Base-by-base conservation (phyloP, 2,329 filamentous ascomycete genomes). In the Zymoseptoria pseudotritici region DNA sequence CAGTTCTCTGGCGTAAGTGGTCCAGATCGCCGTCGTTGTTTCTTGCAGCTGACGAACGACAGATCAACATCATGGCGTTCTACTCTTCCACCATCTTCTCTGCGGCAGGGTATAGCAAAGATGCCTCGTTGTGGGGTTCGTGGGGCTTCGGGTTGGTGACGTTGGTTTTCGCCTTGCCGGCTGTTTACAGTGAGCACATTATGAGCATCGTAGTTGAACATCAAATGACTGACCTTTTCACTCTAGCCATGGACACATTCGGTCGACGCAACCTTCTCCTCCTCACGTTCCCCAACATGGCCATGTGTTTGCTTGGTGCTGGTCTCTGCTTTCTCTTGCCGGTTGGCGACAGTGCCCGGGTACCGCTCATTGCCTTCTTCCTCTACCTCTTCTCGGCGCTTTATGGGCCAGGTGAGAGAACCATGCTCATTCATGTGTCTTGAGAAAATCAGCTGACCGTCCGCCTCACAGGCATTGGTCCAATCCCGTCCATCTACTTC, bases 101-200 rank as follows among this genome's bases (percentile, higher is more conserved):
- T 3, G 55, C 71, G 20, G 71, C 71, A 8, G 71, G 71, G 3
- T 76, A 74, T 20, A 55, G 69, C 66, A n/a, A 66, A 76, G 64
- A 78, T 76, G 65, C 77, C 74, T 65, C 77, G 5, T 71, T 86
- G n/a, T 72, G 84, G 19, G 82, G 80, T 0, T 83, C 82, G 0
- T 81, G 80, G 66, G 83, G 83, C 0, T 85, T 84, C 61, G 84
- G 84, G 2, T 71, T 85, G 0, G 76, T 84, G 58, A 84, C 81
- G 63, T 85, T 84, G 63, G 52, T 84, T 54, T 85, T 85, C 64
- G 82, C 83, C 0, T 80, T 79, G 61, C 83, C 83, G 0, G 82
- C 83, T 1, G 72, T 86, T 42, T 85, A 78, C 76, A 76, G 36
- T 46, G 17, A 46, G 36, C 36, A 46, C 36, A 46, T 4, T n/a